phyloP scores from a whole-genome alignment of 441 rosid species.

The Gossypium gossypioides region DNA sequence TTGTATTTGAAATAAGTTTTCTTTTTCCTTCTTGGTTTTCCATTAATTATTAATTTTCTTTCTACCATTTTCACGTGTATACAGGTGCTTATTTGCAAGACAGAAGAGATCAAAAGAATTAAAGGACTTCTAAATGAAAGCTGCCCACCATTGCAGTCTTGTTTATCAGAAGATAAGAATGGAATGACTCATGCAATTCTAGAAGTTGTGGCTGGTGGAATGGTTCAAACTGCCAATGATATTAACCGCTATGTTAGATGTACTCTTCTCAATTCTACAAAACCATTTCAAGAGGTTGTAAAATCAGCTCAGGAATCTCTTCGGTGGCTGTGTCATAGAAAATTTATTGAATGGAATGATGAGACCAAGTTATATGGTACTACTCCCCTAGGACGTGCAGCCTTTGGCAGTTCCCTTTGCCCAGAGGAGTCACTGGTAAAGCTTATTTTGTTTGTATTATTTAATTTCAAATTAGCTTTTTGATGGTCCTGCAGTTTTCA shows the following conservation, averaged over 20 bases:
- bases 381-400: constrained; percentile 95
- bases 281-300: constrained; percentile 84
- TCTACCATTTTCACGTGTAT: constrained; percentile 17
- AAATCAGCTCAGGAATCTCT: constrained; percentile 99
- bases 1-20: constrained; percentile 4
- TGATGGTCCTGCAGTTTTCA: constrained; percentile 3
- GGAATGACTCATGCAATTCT: constrained; percentile 99
- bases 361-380: constrained; percentile 75
- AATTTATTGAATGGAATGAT: constrained; percentile 93
- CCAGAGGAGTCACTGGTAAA: constrained; percentile 97
- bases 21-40: not conserved
- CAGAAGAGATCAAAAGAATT: constrained; percentile 76
- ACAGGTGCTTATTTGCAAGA: constrained; percentile 85
- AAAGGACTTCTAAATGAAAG: constrained; percentile 67
- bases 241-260: constrained; percentile 92
- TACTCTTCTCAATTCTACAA: constrained; percentile 93
- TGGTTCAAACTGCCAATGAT: constrained; percentile 90
- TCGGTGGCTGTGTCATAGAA: constrained; percentile 86
- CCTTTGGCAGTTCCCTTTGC: constrained; percentile 97
- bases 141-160: constrained; percentile 87
- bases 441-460: constrained; percentile 2
- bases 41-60: constrained; percentile 9
- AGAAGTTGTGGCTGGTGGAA: constrained; percentile 98
- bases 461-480: not conserved
- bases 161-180: constrained; percentile 95